phyloP scores from a whole-genome alignment of 768 basidiomycete genomes.

The Cyclocybe aegerita region DNA sequence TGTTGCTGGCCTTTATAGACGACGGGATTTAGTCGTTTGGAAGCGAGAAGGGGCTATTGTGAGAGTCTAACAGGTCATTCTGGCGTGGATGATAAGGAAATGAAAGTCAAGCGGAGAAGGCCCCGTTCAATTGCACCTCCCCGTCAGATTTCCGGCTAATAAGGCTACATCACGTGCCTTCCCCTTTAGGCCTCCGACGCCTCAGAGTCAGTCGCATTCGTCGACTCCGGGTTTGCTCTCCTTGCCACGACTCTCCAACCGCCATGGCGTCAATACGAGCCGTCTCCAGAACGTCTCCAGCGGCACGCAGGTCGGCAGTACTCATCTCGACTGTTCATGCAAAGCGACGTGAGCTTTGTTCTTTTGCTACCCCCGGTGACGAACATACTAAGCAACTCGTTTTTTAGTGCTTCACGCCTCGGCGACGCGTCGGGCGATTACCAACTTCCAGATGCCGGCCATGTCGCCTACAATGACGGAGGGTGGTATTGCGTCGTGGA shows the following conservation, averaged over 20 bases:
- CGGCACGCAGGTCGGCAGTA: background rate
- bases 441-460: constrained; percentile 88
- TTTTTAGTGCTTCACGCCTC: constrained; percentile 53
- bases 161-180: background rate
- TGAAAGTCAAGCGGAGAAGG: too few species aligned
- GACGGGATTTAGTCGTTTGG: background rate
- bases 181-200: background rate
- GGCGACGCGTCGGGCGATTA: constrained; percentile 48
- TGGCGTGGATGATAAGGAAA: too few species aligned
- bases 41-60: background rate
- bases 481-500: constrained; percentile 90
- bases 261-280: constrained; percentile 1
- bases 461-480: constrained; percentile 99
- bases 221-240: background rate
- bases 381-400: background rate
- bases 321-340: background rate
- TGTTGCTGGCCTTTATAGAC: background rate
- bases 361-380: background rate
- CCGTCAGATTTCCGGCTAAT: background rate
- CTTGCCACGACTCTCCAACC: constrained; percentile 1
- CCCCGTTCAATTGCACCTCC: too few species aligned
- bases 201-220: background rate
- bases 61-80: background rate
- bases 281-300: background rate
- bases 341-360: constrained; percentile 17